Evolutionary conservation across 192 early-diverging fungal species (phyloP).

Genomic region (Mortierella hygrophila): DNA sequence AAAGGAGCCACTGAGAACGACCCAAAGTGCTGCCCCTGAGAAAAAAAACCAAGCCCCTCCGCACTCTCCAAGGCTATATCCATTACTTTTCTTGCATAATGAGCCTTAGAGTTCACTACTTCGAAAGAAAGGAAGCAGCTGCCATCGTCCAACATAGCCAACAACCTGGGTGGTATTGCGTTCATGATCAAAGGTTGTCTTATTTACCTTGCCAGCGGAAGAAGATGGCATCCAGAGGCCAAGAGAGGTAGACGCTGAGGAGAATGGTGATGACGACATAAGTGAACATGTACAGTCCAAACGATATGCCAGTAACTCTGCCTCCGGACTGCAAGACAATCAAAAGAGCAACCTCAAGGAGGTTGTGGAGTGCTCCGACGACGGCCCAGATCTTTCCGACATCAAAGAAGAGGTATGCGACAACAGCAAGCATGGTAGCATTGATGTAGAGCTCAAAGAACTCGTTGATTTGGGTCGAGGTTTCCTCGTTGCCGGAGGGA

Average conservation of each 20-base stretch:
- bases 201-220: slow-evolving; percentile 58
- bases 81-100: neutral
- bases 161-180: neutral
- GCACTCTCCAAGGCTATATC: neutral
- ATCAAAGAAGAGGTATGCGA: slow-evolving; percentile 50
- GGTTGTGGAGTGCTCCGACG: slow-evolving; percentile 55
- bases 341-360: slow-evolving; percentile 57
- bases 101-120: neutral
- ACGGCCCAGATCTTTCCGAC: slow-evolving; percentile 60
- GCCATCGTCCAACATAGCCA: neutral
- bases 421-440: slow-evolving; percentile 39
- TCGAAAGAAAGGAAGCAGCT: neutral
- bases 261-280: slow-evolving; percentile 36
- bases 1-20: neutral
- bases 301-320: slow-evolving; percentile 40
- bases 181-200: neutral
- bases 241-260: slow-evolving; percentile 42
- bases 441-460: slow-evolving; percentile 46
- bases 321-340: slow-evolving; percentile 53
- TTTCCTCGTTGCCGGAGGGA: slow-evolving; percentile 27
- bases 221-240: slow-evolving; percentile 57
- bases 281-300: slow-evolving; percentile 50
- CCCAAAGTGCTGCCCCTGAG: neutral
- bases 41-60: neutral
- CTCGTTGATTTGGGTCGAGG: slow-evolving; percentile 46